These are phyloP conservation scores for Populus tomentosa DNA, from an alignment of 441 rosid genomes.

Conservation along the genomic window DNA sequence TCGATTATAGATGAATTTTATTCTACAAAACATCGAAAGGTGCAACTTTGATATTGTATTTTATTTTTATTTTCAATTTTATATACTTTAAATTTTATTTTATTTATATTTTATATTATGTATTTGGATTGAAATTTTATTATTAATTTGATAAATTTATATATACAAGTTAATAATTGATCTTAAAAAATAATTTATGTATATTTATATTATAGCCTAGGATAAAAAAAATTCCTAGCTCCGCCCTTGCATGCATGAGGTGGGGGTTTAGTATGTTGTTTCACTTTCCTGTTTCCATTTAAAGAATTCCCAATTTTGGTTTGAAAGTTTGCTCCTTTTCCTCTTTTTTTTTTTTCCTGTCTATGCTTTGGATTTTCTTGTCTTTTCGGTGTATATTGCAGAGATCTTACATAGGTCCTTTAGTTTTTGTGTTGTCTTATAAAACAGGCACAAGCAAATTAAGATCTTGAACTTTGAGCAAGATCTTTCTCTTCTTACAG, in stretches of 20 bases:
- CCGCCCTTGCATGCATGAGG: conserved; percentile 19
- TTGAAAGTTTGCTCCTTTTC: not conserved
- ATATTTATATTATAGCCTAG: too few species aligned
- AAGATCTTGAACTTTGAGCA: conserved; percentile 3
- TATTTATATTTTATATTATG: too few species aligned
- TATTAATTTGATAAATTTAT: too few species aligned
- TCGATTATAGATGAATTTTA: too few species aligned
- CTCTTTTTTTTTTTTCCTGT: not conserved
- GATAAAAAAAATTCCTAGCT: too few species aligned
- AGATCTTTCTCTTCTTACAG: not conserved
- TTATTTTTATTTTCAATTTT: too few species aligned
- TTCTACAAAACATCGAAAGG: too few species aligned
- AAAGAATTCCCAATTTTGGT: conserved; percentile 2
- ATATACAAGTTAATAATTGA: too few species aligned
- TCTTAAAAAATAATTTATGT: too few species aligned
- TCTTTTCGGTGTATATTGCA: conserved; percentile 1
- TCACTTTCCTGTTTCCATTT: not conserved
- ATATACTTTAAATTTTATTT: too few species aligned
- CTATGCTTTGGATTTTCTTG: not conserved
- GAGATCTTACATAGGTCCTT: conserved; percentile 22
- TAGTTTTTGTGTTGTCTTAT: not conserved
- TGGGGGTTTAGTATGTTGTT: not conserved
- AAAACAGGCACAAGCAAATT: not conserved
- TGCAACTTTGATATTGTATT: too few species aligned
- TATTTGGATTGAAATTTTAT: too few species aligned